Evolutionary conservation across 768 basidiomycete genomes (phyloP), one percentile per base, ranked within the genome.

Genomic region (Pulveroboletus sp.): DNA sequence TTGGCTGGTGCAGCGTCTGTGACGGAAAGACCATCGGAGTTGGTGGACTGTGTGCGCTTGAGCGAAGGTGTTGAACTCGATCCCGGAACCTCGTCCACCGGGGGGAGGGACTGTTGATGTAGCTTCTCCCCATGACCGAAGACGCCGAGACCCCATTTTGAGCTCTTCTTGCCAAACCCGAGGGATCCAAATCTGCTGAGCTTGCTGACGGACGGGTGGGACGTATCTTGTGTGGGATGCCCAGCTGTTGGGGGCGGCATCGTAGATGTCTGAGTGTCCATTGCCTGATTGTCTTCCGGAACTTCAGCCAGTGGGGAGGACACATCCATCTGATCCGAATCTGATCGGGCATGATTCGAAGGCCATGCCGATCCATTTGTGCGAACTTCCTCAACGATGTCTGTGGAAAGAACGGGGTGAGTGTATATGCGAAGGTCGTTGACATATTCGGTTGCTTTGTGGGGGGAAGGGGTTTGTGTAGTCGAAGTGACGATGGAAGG

Each of bases 21-120:
- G 43, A 83, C 61, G 8, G 86, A 87, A 39, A 71, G 78, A 67
- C 81, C 81, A 65, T 86, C 86, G 24, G 83, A 84, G 61, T 88
- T 86, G 20, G 82, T 80, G 16, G 89, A 87, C 56, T 88, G 82
- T 20, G 86, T 77, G 48, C 89, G 85, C 67, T 91, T 91, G 64
- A 88, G 79, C 4, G 83, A 82, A 23, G 84, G 77, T 5, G 77
- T 79, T 47, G 77, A 80, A 51, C 69, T 73, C 19, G 75, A 70
- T 20, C 78, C 73, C 12, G 80, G 79, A 17, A 79, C 71, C 71
- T 91, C 88, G 37, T 89, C 86, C 31, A 89, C 80, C 30, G 87
- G 85, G 31, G 87, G 80, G 8, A 89, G 71, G 6, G 70, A 66
- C 43, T 76, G 74, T 49, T 79, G 81, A 60, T 82, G 77, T 16